These are phyloP conservation scores for Hamigera avellanea DNA, from an alignment of 495 filamentous ascomycete species.

Conservation along the genomic window DNA sequence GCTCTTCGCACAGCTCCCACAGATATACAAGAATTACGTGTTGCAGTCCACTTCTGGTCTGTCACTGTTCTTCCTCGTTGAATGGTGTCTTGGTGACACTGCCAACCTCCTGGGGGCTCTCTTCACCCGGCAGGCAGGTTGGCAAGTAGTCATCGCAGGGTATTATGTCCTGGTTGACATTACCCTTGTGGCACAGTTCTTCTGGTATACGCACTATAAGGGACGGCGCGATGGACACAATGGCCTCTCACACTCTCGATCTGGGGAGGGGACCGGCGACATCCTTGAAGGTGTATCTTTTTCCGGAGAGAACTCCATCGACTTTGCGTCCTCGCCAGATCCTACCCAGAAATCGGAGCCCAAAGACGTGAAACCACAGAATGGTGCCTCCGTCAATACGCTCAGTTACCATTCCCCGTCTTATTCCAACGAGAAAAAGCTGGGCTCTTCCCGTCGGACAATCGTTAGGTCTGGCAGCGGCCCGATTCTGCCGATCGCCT, in stretches of 20 bases:
- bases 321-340: slow-evolving; percentile 8
- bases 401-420: slow-evolving; percentile 15
- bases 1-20: slow-evolving; percentile 68
- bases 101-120: slow-evolving; percentile 56
- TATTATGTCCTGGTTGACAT: slow-evolving; percentile 64
- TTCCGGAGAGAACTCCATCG: slow-evolving; percentile 9
- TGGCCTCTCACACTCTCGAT: slow-evolving; percentile 9
- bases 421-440: slow-evolving; percentile 28
- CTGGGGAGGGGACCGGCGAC: slow-evolving; percentile 10
- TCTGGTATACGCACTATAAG: slow-evolving; percentile 54
- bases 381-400: slow-evolving; percentile 10
- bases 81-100: slow-evolving; percentile 61
- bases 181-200: slow-evolving; percentile 49
- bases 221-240: slow-evolving; percentile 19
- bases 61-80: slow-evolving; percentile 55
- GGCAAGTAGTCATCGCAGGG: slow-evolving; percentile 55
- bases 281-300: slow-evolving; percentile 22
- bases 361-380: slow-evolving; percentile 21
- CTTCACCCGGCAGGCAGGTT: slow-evolving; percentile 54
- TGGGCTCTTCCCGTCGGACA: slow-evolving; percentile 20
- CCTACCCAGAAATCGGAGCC: slow-evolving; percentile 11
- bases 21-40: slow-evolving; percentile 61
- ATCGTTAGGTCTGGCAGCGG: slow-evolving; percentile 13
- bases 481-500: slow-evolving; percentile 19
- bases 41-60: slow-evolving; percentile 56